These are phyloP conservation scores for Teunomyces atbi DNA, from an alignment of 805 yeast species.

Conservation along the genomic window DNA sequence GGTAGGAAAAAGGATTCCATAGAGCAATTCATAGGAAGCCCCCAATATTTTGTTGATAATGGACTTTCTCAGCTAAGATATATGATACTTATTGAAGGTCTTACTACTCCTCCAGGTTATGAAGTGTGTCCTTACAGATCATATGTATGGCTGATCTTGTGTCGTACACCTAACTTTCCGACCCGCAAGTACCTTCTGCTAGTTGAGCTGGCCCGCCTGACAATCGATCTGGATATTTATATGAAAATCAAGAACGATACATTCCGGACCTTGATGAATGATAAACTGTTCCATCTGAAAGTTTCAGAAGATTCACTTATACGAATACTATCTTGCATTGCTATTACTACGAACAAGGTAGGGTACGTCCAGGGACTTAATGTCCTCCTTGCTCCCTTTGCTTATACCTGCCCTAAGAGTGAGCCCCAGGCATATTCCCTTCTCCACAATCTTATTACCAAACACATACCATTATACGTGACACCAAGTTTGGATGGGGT, in stretches of 20 bases:
- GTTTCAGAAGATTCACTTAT: conserved; percentile 71
- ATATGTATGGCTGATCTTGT: conserved; percentile 78
- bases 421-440: conserved; percentile 85
- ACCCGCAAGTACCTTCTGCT: conserved; percentile 53
- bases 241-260: conserved; percentile 81
- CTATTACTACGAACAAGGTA: conserved; percentile 42
- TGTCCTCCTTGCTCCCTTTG: conserved; percentile 78
- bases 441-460: conserved; percentile 58
- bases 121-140: conserved; percentile 65
- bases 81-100: conserved; percentile 39
- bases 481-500: conserved; percentile 79
- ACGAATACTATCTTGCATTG: conserved; percentile 71
- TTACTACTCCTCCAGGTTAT: conserved; percentile 40
- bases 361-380: conserved; percentile 92
- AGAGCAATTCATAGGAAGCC: conserved; percentile 47
- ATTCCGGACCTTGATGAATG: conserved; percentile 79
- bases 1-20: conserved; percentile 53
- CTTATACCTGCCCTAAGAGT: conserved; percentile 63
- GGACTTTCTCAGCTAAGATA: conserved; percentile 52
- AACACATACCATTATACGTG: conserved; percentile 74
- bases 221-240: conserved; percentile 47
- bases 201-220: conserved; percentile 51
- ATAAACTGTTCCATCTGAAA: conserved; percentile 55
- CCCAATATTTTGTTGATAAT: conserved; percentile 46
- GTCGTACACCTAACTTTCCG: conserved; percentile 59